These are phyloP conservation scores for Epichloe gansuensis DNA, from an alignment of 2,329 filamentous ascomycete species.

Conservation along the genomic window DNA sequence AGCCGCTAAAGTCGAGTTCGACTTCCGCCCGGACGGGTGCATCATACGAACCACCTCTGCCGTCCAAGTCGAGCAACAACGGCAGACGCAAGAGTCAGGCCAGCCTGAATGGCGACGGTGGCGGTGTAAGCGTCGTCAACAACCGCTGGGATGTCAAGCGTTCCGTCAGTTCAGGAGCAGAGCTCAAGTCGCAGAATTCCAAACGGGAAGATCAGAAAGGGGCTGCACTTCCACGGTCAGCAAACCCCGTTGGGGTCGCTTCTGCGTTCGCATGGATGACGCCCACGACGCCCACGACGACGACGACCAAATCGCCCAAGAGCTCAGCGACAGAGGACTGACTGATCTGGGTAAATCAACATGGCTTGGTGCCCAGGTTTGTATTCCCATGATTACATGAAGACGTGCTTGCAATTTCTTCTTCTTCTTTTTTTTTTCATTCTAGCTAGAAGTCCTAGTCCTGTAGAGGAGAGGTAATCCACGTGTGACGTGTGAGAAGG, in stretches of 20 bases:
- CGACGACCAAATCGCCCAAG: constrained; percentile 20
- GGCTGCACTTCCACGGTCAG: constrained; percentile 39
- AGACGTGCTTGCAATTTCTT: neutral
- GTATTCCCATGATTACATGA: neutral
- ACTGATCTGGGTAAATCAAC: neutral
- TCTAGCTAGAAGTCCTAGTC: neutral
- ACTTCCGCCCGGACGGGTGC: constrained; percentile 37
- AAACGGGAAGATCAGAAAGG: constrained; percentile 25
- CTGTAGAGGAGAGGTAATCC: constrained; percentile 10
- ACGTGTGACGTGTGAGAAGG: constrained; percentile 6
- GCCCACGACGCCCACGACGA: constrained; percentile 21
- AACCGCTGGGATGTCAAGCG: constrained; percentile 45
- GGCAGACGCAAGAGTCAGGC: constrained; percentile 43
- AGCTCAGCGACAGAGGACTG: constrained; percentile 20
- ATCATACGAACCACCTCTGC: constrained; percentile 38
- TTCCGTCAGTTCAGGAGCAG: constrained; percentile 30
- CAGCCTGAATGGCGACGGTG: constrained; percentile 18
- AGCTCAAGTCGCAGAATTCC: constrained; percentile 25
- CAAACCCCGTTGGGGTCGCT: constrained; percentile 83
- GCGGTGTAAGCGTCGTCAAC: constrained; percentile 16
- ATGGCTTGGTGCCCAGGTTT: neutral
- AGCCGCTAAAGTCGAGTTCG: constrained; percentile 57
- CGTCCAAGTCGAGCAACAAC: constrained; percentile 34
- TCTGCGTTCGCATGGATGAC: constrained; percentile 94
- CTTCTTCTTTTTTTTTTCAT: too few species aligned